Evolutionary conservation across 2,329 filamentous ascomycete species (phyloP).

Genomic region (Paraphaeosphaeria minitans): DNA sequence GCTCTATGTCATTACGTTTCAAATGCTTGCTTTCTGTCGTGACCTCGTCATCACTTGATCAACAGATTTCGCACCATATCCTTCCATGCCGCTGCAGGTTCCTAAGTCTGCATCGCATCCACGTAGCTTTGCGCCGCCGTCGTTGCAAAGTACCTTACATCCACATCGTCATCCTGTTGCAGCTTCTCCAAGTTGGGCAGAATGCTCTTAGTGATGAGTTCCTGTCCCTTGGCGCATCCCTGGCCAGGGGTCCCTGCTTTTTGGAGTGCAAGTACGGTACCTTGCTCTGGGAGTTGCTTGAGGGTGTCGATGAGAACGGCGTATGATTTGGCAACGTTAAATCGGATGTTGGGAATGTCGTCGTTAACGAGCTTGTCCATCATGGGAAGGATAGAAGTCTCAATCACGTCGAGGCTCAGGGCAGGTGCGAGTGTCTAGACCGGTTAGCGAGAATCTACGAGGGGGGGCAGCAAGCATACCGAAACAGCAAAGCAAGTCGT

Average conservation of each 20-base stretch:
- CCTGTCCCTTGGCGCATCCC: conserved; percentile 72
- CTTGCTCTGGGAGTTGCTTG: conserved; percentile 85
- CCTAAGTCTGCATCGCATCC: conserved; percentile 49
- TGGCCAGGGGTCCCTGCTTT: conserved; percentile 68
- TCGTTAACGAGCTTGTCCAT: conserved; percentile 91
- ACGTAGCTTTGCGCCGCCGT: conserved; percentile 70
- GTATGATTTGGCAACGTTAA: conserved; percentile 99
- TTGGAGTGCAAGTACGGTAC: conserved; percentile 83
- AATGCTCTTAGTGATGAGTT: conserved; percentile 84
- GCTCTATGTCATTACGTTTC: conserved; percentile 34
- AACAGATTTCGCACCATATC: conserved; percentile 15
- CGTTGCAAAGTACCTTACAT: conserved; percentile 96
- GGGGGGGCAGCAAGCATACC: conserved; percentile 62
- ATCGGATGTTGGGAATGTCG: conserved; percentile 97
- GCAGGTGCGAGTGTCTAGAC: conserved; percentile 89
- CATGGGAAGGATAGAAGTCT: conserved; percentile 92
- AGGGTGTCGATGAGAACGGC: conserved; percentile 87
- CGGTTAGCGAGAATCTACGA: conserved; percentile 15
- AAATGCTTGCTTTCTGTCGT: conserved; percentile 33
- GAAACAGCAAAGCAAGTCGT: conserved; percentile 99
- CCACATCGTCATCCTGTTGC: conserved; percentile 95
- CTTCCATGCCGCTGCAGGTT: conserved; percentile 6
- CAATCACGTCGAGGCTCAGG: conserved; percentile 90
- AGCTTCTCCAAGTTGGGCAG: conserved; percentile 91
- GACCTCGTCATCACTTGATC: conserved; percentile 22